A percentile compares a stretch with the other conserved stretches of the same genome.
phyloP scores from a whole-genome alignment of 2,329 filamentous ascomycete genomes.

The Drechslerella dactyloides region DNA sequence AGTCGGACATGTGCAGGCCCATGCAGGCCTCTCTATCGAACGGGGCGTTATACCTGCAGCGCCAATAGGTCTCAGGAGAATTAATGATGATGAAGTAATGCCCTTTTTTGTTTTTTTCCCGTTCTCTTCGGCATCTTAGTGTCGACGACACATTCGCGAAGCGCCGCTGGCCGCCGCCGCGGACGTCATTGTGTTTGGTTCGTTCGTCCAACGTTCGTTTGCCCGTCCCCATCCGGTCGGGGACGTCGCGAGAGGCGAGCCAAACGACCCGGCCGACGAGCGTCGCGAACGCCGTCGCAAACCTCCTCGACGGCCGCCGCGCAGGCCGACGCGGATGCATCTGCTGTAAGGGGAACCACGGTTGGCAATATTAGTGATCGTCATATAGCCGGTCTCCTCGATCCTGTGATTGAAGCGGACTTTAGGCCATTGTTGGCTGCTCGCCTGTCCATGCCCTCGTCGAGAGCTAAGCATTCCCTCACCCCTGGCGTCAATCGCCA shows the following conservation, averaged over 20 bases:
- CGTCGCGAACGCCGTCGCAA: constrained; percentile 1
- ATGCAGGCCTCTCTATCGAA: constrained; percentile 25
- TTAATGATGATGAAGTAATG: neutral
- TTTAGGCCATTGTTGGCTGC: no score
- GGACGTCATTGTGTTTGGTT: neutral
- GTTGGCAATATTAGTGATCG: neutral
- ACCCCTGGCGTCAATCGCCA: neutral
- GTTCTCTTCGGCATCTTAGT: neutral
- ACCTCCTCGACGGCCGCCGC: neutral
- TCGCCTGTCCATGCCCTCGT: no score
- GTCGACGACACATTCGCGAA: no score
- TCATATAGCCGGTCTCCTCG: neutral
- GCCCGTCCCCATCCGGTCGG: no score
- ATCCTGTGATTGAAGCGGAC: constrained; percentile 1
- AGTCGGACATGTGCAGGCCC: constrained; percentile 21
- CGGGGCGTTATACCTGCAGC: constrained; percentile 46
- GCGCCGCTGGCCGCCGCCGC: no score
- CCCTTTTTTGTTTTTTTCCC: neutral
- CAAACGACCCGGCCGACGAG: neutral
- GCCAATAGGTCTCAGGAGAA: constrained; percentile 33
- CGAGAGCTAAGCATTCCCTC: neutral
- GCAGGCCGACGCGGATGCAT: no score
- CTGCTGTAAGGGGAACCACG: neutral
- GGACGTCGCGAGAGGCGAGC: no score
- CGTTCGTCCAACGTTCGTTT: neutral